A percentile compares a stretch with the other conserved stretches of the same genome.
These are phyloP conservation scores for Rhamnella rubrinervis DNA, from an alignment of 331 rosid species.

Conservation along the genomic window DNA sequence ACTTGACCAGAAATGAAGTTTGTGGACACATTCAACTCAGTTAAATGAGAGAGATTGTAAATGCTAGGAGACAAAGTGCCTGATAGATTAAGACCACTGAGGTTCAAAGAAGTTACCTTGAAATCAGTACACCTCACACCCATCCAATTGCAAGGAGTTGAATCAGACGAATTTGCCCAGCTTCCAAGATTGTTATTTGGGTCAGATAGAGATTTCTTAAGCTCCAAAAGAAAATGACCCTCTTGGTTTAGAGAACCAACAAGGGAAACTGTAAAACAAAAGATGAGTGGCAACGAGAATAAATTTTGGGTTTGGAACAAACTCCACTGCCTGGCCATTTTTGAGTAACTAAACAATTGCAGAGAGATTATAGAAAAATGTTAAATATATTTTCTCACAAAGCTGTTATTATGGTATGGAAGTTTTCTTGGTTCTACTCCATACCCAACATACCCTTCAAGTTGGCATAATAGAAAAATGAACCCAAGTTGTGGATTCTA, in stretches of 20 bases:
- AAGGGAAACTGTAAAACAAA: conserved; percentile 26
- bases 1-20: conserved; percentile 60
- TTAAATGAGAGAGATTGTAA: conserved; percentile 49
- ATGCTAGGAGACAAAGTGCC: conserved; percentile 56
- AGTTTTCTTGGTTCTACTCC: neutral
- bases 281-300: conserved; percentile 29
- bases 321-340: conserved; percentile 38
- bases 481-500: neutral
- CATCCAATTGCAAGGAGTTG: conserved; percentile 68
- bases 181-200: conserved; percentile 44
- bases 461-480: neutral
- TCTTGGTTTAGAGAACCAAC: conserved; percentile 51
- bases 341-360: conserved; percentile 4
- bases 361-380: neutral
- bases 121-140: conserved; percentile 56
- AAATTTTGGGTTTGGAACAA: conserved; percentile 14
- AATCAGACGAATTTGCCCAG: conserved; percentile 50
- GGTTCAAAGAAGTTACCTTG: conserved; percentile 56
- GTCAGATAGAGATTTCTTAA: conserved; percentile 41
- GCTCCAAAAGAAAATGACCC: conserved; percentile 51
- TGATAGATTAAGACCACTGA: conserved; percentile 46
- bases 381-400: neutral
- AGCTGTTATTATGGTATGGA: neutral
- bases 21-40: conserved; percentile 54
- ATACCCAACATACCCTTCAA: neutral